Base-by-base conservation (phyloP, 73 alveolate genomes). In the Tetrahymena borealis region DNA sequence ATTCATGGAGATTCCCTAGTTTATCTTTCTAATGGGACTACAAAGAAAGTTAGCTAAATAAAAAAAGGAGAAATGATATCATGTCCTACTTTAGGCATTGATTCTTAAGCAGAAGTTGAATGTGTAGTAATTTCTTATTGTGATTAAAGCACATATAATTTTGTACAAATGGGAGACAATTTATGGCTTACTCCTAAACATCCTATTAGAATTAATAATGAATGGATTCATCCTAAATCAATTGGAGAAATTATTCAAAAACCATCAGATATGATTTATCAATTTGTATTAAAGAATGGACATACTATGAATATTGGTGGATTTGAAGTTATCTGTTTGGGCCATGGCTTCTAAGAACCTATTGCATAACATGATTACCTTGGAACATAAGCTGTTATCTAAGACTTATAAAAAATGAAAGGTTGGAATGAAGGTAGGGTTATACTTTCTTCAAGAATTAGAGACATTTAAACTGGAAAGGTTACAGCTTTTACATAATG, bases 61-160 rank as follows among this genome's bases (percentile, higher is more conserved):
- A 79, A 79, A 79, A 79, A 79, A 79, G 91, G 91, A n/a, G 91
- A 79, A 20, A n/a, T 24, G 32, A 40, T 79, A 20, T 24, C 24
- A 24, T 38, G 78, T 24, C 91, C 91, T 20, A 3, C 4, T 0
- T 33, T 36, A 24, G 3, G 24, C n/a, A 60, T 24, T 79, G 91
- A 32, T 3, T 32, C 32, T 5, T 32, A 33, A 42, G 79, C 79
- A 7, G 79, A 42, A 37, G 91, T 79, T 18, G 1, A 31, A 2
- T 79, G 91, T 79, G 40, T 35, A 18, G 28, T 79, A 28, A 38
- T 20, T 20, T 20, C 91, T 13, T 3, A 79, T 20, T 79, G 91
- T 39, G 3, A 31, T 18, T 18, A 79, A 7, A 38, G 7, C 31
- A 37, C 16, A 12, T 7, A 31, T 37, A 20, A 79, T 79, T n/a